phyloP scores from a whole-genome alignment of 169 alveolate genomes.

The Cryptosporidium viatorum region DNA sequence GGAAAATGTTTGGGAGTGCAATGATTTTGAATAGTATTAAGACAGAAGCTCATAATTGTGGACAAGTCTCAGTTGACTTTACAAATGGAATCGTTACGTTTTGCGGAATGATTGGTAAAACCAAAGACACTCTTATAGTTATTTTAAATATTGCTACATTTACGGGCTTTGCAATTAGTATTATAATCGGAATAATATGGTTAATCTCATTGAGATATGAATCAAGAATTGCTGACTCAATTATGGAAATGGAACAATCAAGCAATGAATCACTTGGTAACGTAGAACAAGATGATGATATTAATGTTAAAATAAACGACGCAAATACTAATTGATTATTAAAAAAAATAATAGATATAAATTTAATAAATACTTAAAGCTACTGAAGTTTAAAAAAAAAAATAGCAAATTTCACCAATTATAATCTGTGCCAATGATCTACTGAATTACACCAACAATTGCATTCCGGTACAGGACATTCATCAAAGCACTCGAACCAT shows the following conservation, averaged over 20 bases:
- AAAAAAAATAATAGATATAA: not conserved
- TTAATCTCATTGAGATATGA: slow-evolving; percentile 61
- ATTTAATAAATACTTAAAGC: not conserved
- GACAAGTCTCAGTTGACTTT: slow-evolving; percentile 54
- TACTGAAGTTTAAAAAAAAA: not conserved
- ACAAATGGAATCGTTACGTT: slow-evolving; percentile 61
- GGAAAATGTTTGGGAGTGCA: slow-evolving; percentile 65
- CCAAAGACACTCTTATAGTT: slow-evolving; percentile 18
- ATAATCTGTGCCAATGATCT: slow-evolving; percentile 21
- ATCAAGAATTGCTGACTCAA: slow-evolving; percentile 61
- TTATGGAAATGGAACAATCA: slow-evolving; percentile 46
- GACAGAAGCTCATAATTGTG: slow-evolving; percentile 64
- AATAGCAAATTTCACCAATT: not conserved
- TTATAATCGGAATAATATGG: slow-evolving; percentile 51
- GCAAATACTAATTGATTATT: not conserved
- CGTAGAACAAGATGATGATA: not conserved
- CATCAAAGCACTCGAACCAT: slow-evolving; percentile 73
- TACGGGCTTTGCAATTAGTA: slow-evolving; percentile 58
- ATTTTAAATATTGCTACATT: slow-evolving; percentile 37
- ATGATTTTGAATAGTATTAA: slow-evolving; percentile 13
- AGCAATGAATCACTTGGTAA: slow-evolving; percentile 35
- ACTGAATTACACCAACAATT: slow-evolving; percentile 65
- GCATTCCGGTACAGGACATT: slow-evolving; percentile 73
- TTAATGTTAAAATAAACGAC: slow-evolving; percentile 17
- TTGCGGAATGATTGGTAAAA: slow-evolving; percentile 54